Conservation (phyloP, 176 grass and related monocot genomes). For the Avena atlantica region DNA sequence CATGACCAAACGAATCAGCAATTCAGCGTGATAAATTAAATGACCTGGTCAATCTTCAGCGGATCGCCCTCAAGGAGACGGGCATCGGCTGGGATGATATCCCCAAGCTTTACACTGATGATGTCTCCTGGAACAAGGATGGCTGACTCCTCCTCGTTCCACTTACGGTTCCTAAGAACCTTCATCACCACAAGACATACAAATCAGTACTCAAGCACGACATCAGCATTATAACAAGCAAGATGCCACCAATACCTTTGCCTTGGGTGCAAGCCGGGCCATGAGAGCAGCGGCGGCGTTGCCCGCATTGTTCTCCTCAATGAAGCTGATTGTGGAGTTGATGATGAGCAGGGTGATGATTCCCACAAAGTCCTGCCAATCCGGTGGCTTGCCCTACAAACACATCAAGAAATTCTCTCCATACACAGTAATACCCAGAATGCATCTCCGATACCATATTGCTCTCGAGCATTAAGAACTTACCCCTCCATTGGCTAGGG, state of each 20-base stretch:
- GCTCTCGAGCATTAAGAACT: background rate
- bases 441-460: background rate
- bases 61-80: slow-evolving; percentile 86
- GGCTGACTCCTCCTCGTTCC: slow-evolving; percentile 71
- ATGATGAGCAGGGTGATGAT: slow-evolving; percentile 77
- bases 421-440: background rate
- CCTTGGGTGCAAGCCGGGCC: slow-evolving; percentile 75
- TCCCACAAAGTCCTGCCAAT: slow-evolving; percentile 85
- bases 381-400: slow-evolving; percentile 70
- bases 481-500: slow-evolving; percentile 76
- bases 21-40: background rate
- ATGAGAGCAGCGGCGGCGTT: slow-evolving; percentile 80
- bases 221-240: background rate
- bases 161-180: slow-evolving; percentile 67
- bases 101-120: slow-evolving; percentile 76
- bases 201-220: background rate
- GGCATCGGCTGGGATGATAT: slow-evolving; percentile 77
- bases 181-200: slow-evolving; percentile 14
- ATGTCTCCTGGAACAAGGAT: slow-evolving; percentile 78
- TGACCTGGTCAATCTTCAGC: slow-evolving; percentile 83
- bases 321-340: slow-evolving; percentile 78
- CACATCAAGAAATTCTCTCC: background rate
- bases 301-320: slow-evolving; percentile 81
- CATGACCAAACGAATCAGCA: background rate
- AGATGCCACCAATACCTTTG: slow-evolving; percentile 50